phyloP scores from a whole-genome alignment of 495 filamentous ascomycete genomes.

The Lepraria neglecta region DNA sequence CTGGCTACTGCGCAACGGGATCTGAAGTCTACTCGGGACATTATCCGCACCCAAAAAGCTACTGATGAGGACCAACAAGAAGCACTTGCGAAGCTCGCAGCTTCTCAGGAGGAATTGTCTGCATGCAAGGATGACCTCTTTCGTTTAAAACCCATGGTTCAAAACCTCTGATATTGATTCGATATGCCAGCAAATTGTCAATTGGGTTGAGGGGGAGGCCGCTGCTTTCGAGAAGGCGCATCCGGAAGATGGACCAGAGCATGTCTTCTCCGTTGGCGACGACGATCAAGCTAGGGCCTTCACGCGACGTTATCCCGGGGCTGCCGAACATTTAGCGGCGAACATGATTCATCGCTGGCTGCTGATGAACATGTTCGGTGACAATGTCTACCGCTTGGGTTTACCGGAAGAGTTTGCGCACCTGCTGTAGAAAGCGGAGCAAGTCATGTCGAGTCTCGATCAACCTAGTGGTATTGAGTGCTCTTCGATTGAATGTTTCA shows the following conservation, averaged over 20 bases:
- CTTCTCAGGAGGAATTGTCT: background rate
- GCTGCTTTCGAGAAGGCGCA: background rate
- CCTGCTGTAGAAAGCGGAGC: slow-evolving; percentile 11
- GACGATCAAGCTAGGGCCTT: background rate
- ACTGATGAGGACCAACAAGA: background rate
- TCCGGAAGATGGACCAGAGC: background rate
- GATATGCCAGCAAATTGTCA: slow-evolving; percentile 5
- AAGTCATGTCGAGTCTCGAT: slow-evolving; percentile 12
- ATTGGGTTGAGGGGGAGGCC: slow-evolving; percentile 20
- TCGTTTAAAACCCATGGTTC: slow-evolving; percentile 8
- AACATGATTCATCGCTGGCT: slow-evolving; percentile 11
- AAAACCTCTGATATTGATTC: slow-evolving; percentile 19
- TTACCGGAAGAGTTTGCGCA: background rate
- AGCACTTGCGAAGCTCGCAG: background rate
- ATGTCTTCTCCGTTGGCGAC: background rate
- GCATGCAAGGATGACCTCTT: slow-evolving; percentile 26
- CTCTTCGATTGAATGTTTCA: too few species aligned
- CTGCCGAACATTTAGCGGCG: slow-evolving; percentile 14
- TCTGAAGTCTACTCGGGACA: background rate
- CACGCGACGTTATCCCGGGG: background rate
- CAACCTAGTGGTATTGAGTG: slow-evolving; percentile 20
- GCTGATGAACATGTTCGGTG: slow-evolving; percentile 5
- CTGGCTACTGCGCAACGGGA: slow-evolving; percentile 3
- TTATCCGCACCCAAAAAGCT: background rate
- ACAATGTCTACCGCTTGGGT: background rate